A percentile compares a stretch with the other conserved stretches of the same genome.
These are phyloP conservation scores for Mortierella hygrophila DNA, from an alignment of 192 early-diverging fungal species.

Conservation along the genomic window DNA sequence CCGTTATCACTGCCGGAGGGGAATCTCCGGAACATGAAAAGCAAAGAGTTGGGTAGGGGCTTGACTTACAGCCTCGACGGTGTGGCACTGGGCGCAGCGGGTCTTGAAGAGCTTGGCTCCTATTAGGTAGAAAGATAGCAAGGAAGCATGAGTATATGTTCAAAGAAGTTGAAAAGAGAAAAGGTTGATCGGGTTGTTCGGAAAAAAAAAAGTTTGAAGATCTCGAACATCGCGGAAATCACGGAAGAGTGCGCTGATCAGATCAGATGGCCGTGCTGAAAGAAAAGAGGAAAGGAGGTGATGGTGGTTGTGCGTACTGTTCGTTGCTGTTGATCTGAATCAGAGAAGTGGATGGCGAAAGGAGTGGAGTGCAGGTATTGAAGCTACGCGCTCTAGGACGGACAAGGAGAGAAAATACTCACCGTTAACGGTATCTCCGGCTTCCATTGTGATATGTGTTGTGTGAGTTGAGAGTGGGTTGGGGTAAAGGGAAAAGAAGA, in stretches of 20 bases:
- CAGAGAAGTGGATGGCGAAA: not conserved
- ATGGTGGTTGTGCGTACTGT: not conserved
- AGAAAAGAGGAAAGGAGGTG: not conserved
- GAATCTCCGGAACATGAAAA: not conserved
- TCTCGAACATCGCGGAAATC: not conserved
- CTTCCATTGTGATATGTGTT: slow-evolving; percentile 15
- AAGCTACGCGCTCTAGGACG: not conserved
- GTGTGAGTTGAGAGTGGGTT: slow-evolving; percentile 15
- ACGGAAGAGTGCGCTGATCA: not conserved
- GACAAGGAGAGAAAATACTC: not conserved
- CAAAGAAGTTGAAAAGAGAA: not conserved
- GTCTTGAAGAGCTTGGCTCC: slow-evolving; percentile 89
- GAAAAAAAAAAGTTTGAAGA: not conserved
- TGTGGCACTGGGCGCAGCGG: slow-evolving; percentile 99
- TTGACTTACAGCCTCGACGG: slow-evolving; percentile 75
- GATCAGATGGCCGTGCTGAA: not conserved
- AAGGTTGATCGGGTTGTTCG: slow-evolving; percentile 2
- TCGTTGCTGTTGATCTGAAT: not conserved
- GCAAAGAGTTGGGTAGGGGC: too few species aligned
- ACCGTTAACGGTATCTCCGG: slow-evolving; percentile 23
- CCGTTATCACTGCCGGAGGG: not conserved
- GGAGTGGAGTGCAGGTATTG: not conserved
- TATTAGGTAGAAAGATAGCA: slow-evolving; percentile 12
- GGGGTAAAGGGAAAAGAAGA: not conserved
- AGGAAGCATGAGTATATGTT: not conserved